Percentiles rank a stretch among this genome's conserved stretches.
These are phyloP conservation scores for Sphaceloma murrayae DNA, from an alignment of 2,329 filamentous ascomycete genomes.

Conservation along the genomic window DNA sequence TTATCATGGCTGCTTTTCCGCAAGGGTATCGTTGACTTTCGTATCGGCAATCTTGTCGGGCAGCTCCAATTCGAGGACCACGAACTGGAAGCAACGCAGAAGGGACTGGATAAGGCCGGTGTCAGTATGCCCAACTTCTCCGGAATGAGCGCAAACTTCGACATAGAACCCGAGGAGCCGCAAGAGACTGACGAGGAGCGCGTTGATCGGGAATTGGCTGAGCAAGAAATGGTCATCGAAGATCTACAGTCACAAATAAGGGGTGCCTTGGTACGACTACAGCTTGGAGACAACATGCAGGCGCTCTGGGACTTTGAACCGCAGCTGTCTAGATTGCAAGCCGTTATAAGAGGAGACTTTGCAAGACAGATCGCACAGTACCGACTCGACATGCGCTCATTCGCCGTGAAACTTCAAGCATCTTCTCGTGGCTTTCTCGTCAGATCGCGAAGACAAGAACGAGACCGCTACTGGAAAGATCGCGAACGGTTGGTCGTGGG, in stretches of 20 bases:
- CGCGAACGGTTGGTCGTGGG: conserved; percentile 59
- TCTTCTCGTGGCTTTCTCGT: conserved; percentile 65
- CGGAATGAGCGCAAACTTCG: conserved; percentile 91
- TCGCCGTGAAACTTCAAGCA: conserved; percentile 72
- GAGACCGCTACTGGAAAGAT: conserved; percentile 58
- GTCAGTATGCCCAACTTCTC: conserved; percentile 96
- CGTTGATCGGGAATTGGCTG: conserved; percentile 68
- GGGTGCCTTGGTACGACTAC: conserved; percentile 67
- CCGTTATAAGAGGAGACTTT: conserved; percentile 79
- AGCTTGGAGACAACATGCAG: conserved; percentile 76
- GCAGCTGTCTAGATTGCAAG: conserved; percentile 69
- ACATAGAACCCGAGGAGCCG: conserved; percentile 63
- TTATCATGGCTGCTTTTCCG: conserved; percentile 95
- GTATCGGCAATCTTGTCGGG: conserved; percentile 91
- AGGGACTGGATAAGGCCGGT: conserved; percentile 89
- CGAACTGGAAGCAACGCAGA: conserved; percentile 93
- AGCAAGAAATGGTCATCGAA: conserved; percentile 60
- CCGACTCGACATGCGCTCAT: conserved; percentile 69
- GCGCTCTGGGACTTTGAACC: conserved; percentile 78
- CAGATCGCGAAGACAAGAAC: conserved; percentile 52
- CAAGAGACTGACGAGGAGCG: conserved; percentile 84
- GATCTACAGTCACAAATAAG: conserved; percentile 83
- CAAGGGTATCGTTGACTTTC: conserved; percentile 88
- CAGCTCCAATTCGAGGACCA: conserved; percentile 97
- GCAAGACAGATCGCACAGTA: conserved; percentile 75